Evolutionary conservation across 352 stramenopile species (phyloP), one percentile per base, ranked within the genome.

Genomic region (Globisporangium parvum): DNA sequence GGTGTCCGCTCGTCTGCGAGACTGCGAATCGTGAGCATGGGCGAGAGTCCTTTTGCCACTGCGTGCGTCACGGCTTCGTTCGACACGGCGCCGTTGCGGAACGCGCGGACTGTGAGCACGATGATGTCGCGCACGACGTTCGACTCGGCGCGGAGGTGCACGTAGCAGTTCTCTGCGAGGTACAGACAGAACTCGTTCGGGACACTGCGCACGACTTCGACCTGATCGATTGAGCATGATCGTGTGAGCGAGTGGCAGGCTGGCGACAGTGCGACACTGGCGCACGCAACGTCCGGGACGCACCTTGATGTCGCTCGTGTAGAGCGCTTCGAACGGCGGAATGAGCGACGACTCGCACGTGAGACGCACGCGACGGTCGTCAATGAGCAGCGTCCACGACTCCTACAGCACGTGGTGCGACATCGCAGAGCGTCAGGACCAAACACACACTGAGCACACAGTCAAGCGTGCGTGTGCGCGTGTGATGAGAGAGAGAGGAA

Each of bases 301-400:
- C 69, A 87, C 76, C 64, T 82, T 75, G 50, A 93, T 82, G 39
- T 81, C 74, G 26, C 70, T 61, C 6, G 77, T 85, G 61, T 91
- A 93, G 12, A 88, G 71, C 17, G 73, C 82, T 60, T 91, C 83
- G 47, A 91, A 91, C 11, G 83, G 79, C 9, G 83, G 79, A 2
- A 93, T 70, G 2, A 93, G 59, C 26, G 83, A 91, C 39, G 83
- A 93, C 50, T 93, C 83, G 57, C 83, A 93, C 46, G 80, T 87
- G 35, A 93, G 63, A 4, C 83, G 69, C 40, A 93, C 74, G 21
- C 80, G 71, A 3, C 78, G 73, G 67, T 91, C 80, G 51, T 93
- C 83, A 24, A 91, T 85, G 23, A 93, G 55, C 20, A 93, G 63
- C 47, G 80, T 91, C 83, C 83, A 93, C 60, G 75, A 87, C 63